Evolutionary conservation across 148 eudicot species (phyloP).

Genomic region (Cornus kousa): DNA sequence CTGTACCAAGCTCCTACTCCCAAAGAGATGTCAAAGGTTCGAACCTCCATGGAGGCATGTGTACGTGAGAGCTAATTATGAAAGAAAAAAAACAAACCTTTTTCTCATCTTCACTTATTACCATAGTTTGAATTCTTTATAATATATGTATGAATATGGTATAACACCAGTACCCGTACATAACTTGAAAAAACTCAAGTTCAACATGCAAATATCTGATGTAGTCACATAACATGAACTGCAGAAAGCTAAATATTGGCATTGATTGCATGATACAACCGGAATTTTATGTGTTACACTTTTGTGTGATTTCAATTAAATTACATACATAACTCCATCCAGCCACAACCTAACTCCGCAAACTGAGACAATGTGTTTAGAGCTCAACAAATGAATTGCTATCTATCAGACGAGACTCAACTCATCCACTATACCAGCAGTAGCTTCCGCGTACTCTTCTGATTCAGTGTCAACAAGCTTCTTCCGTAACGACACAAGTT

Average conservation of each 20-base stretch:
- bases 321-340: neutral
- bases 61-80: too few relatives aligned
- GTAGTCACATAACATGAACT: neutral
- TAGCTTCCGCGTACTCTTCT: slow-evolving; percentile 23
- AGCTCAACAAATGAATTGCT: neutral
- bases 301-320: slow-evolving; percentile 2
- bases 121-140: too few relatives aligned
- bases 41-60: too few relatives aligned
- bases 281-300: neutral
- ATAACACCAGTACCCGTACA: too few relatives aligned
- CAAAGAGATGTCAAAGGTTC: too few relatives aligned
- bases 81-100: too few relatives aligned
- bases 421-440: slow-evolving; percentile 29
- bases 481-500: slow-evolving; percentile 51
- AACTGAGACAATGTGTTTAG: neutral
- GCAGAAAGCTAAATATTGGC: neutral
- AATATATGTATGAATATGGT: too few relatives aligned
- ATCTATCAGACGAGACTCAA: slow-evolving; percentile 50
- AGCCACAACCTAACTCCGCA: slow-evolving; percentile 7
- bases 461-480: slow-evolving; percentile 40
- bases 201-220: too few relatives aligned
- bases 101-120: too few relatives aligned
- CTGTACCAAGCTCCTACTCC: too few relatives aligned
- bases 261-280: slow-evolving; percentile 10
- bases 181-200: too few relatives aligned